Conservation (phyloP, 208 protist species). For the Strigomonas culicis region DNA sequence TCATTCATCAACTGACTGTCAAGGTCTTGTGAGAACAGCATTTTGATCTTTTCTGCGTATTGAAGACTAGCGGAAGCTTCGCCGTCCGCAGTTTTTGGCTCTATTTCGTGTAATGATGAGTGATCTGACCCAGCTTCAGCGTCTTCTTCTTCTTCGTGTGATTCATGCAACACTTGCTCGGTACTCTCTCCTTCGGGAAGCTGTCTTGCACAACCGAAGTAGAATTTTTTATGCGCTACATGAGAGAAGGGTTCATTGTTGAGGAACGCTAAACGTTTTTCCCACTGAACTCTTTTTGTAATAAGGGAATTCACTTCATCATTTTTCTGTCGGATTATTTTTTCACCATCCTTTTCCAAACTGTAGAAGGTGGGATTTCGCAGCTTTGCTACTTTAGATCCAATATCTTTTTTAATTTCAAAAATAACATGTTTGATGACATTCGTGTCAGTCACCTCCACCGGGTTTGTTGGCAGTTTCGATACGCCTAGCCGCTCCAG, state of each 20-base stretch:
- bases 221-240: constrained; percentile 32
- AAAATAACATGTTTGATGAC: constrained; percentile 69
- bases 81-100: background rate
- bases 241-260: constrained; percentile 11
- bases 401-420: constrained; percentile 68
- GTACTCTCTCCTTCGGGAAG: constrained; percentile 44
- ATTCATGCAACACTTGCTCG: constrained; percentile 18
- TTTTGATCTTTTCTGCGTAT: constrained; percentile 19
- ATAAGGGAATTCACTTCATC: constrained; percentile 77
- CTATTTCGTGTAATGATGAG: constrained; percentile 4
- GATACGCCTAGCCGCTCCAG: constrained; percentile 51
- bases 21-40: constrained; percentile 19
- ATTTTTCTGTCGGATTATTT: constrained; percentile 63
- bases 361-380: constrained; percentile 44
- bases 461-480: constrained; percentile 62
- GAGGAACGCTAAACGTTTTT: constrained; percentile 33
- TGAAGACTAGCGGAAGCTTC: background rate
- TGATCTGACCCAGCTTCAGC: background rate
- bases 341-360: constrained; percentile 76
- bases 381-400: constrained; percentile 61
- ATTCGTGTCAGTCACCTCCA: constrained; percentile 45
- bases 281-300: constrained; percentile 56
- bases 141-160: background rate
- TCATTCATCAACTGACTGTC: constrained; percentile 25
- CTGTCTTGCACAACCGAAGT: constrained; percentile 74